Conservation (phyloP, 2,329 filamentous ascomycete species). For the Clarireedia hainanense region DNA sequence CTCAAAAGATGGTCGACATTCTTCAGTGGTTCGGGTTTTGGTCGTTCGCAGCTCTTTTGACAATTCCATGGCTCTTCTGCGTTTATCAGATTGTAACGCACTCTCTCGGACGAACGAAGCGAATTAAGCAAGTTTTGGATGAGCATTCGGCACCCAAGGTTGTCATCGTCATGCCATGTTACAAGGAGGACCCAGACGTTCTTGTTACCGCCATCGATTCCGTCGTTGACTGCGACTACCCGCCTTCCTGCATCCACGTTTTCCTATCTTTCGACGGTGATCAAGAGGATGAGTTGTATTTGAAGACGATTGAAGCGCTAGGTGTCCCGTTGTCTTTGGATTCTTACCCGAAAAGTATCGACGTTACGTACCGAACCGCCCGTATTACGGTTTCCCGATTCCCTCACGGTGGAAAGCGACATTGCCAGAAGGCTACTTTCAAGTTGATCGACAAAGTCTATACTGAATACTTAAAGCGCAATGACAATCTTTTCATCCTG, state of each 20-base stretch:
- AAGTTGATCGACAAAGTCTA: conserved; percentile 92
- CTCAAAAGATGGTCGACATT: conserved; percentile 55
- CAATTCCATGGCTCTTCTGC: conserved; percentile 87
- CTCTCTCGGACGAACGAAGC: conserved; percentile 71
- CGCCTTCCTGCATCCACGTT: conserved; percentile 83
- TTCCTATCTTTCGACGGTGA: conserved; percentile 95
- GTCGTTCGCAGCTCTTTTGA: conserved; percentile 78
- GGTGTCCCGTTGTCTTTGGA: conserved; percentile 72
- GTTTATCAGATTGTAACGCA: conserved; percentile 87
- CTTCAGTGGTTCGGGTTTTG: conserved; percentile 96
- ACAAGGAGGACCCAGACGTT: conserved; percentile 80
- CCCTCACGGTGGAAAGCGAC: conserved; percentile 84
- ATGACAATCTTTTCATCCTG: conserved; percentile 89
- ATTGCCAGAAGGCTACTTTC: conserved; percentile 90
- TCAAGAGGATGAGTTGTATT: conserved; percentile 78
- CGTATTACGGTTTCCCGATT: conserved; percentile 89
- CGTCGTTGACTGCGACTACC: conserved; percentile 89
- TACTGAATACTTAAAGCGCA: conserved; percentile 71
- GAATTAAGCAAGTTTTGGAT: conserved; percentile 77
- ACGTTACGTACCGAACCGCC: conserved; percentile 73
- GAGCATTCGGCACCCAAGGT: conserved; percentile 85
- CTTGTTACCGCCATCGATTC: conserved; percentile 83
- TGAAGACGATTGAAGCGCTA: conserved; percentile 76
- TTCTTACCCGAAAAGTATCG: conserved; percentile 81
- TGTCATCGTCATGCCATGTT: conserved; percentile 94